Evolutionary conservation across 1,284 basidiomycete genomes (phyloP).

Genomic region (Naganishia albida): DNA sequence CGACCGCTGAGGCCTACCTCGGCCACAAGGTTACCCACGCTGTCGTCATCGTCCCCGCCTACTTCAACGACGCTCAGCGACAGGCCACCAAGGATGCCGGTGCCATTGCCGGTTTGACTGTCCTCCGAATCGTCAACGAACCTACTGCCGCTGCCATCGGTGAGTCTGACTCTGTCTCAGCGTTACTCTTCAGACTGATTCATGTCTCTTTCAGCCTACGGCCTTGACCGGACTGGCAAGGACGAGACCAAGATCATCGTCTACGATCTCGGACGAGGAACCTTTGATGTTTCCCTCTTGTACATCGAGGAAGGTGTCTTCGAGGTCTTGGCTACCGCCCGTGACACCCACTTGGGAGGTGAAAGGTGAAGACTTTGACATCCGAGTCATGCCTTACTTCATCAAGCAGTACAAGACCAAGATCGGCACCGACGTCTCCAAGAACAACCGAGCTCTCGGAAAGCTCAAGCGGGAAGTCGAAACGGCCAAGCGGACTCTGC

Average conservation of each 20-base stretch:
- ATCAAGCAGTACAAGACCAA: constrained; percentile 94
- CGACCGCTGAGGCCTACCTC: constrained; percentile 97
- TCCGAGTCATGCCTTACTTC: constrained; percentile 90
- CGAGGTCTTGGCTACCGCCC: constrained; percentile 94
- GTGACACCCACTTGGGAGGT: constrained; percentile 98
- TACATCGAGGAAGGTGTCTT: constrained; percentile 97
- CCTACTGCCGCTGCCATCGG: constrained; percentile 87
- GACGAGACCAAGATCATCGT: constrained; percentile 95
- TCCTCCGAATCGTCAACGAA: constrained; percentile 98
- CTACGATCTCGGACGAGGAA: constrained; percentile 97
- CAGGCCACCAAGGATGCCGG: constrained; percentile 99
- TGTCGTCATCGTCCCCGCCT: constrained; percentile 96
- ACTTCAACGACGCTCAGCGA: constrained; percentile 99
- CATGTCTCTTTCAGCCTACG: constrained; percentile 69
- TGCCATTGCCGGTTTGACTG: constrained; percentile 90
- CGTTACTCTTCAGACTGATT: background rate
- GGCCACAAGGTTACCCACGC: constrained; percentile 96
- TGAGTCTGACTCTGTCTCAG: constrained; percentile 31
- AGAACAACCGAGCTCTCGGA: constrained; percentile 86
- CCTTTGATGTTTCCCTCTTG: constrained; percentile 96
- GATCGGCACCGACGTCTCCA: constrained; percentile 81
- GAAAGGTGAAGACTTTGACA: constrained; percentile 99
- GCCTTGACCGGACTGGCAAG: constrained; percentile 88
- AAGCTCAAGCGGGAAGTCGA: constrained; percentile 98
- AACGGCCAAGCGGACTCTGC: constrained; percentile 97